phyloP scores from a whole-genome alignment of 495 filamentous ascomycete species.

The Neurospora discreta region DNA sequence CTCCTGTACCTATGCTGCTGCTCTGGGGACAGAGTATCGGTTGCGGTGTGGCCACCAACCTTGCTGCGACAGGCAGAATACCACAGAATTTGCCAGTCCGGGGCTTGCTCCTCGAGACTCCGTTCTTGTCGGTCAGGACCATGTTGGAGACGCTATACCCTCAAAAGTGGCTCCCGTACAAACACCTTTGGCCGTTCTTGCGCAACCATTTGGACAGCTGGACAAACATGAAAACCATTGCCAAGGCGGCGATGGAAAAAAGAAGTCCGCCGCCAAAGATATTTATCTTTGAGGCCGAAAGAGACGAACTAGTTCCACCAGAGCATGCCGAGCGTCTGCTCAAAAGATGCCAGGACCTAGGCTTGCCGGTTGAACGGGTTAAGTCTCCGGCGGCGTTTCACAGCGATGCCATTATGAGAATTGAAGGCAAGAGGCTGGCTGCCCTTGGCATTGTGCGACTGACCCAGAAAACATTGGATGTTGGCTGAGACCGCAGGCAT shows the following conservation, averaged over 20 bases:
- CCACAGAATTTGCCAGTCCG: slow-evolving; percentile 14
- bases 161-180: slow-evolving; percentile 72
- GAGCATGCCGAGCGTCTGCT: slow-evolving; percentile 42
- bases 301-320: slow-evolving; percentile 58
- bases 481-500: slow-evolving; percentile 1
- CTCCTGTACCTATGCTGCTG: slow-evolving; percentile 33
- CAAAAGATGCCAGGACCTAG: slow-evolving; percentile 29
- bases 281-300: slow-evolving; percentile 49
- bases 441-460: slow-evolving; percentile 22
- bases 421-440: slow-evolving; percentile 29
- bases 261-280: slow-evolving; percentile 25
- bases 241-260: slow-evolving; percentile 9
- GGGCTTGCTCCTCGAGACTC: slow-evolving; percentile 63
- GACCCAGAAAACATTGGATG: slow-evolving; percentile 7
- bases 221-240: slow-evolving; percentile 29
- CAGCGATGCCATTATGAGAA: slow-evolving; percentile 33
- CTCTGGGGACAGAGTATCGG: slow-evolving; percentile 82
- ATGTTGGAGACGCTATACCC: slow-evolving; percentile 71
- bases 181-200: slow-evolving; percentile 37
- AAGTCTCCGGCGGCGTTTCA: slow-evolving; percentile 31
- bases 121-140: slow-evolving; percentile 58
- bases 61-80: slow-evolving; percentile 20
- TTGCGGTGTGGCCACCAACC: slow-evolving; percentile 44
- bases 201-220: slow-evolving; percentile 37
- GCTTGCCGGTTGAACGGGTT: slow-evolving; percentile 26